Conservation (phyloP, 257 asterid genomes). For the Rauvolfia tetraphylla region DNA sequence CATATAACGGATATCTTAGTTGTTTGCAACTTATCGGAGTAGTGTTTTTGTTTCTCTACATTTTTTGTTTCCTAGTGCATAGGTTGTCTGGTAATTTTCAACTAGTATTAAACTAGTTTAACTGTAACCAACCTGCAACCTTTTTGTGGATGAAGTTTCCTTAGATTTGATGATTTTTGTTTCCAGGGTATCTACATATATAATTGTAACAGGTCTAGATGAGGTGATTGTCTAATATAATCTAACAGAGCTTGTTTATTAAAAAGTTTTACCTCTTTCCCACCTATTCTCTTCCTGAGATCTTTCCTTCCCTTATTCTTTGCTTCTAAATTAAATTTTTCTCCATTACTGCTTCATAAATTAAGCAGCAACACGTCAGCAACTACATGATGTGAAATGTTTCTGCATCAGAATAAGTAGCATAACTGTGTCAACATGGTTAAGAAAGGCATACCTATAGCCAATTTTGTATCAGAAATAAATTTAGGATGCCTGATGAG, state of each 20-base stretch:
- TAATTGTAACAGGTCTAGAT: not conserved
- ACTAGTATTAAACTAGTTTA: not conserved
- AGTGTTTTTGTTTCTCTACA: too few species aligned
- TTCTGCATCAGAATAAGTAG: not conserved
- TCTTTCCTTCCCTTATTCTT: not conserved
- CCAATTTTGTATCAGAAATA: slow-evolving; percentile 87
- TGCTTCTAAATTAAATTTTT: not conserved
- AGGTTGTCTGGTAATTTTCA: not conserved
- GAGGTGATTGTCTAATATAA: too few species aligned
- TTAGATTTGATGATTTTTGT: too few species aligned
- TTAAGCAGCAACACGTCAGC: too few species aligned
- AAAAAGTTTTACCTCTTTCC: not conserved
- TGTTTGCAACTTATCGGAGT: not conserved
- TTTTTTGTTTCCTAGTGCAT: not conserved
- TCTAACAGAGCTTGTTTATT: too few species aligned
- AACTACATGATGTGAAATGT: not conserved
- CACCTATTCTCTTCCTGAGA: not conserved
- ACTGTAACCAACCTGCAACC: not conserved
- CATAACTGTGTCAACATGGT: too few species aligned
- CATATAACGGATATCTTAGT: not conserved
- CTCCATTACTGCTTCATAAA: not conserved
- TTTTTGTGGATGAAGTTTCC: too few species aligned
- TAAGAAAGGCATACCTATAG: slow-evolving; percentile 55
- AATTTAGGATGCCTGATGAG: slow-evolving; percentile 89
- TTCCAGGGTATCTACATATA: not conserved